Base-by-base conservation (phyloP, 176 grass and related monocot genomes). In the Cenchrus americanus region DNA sequence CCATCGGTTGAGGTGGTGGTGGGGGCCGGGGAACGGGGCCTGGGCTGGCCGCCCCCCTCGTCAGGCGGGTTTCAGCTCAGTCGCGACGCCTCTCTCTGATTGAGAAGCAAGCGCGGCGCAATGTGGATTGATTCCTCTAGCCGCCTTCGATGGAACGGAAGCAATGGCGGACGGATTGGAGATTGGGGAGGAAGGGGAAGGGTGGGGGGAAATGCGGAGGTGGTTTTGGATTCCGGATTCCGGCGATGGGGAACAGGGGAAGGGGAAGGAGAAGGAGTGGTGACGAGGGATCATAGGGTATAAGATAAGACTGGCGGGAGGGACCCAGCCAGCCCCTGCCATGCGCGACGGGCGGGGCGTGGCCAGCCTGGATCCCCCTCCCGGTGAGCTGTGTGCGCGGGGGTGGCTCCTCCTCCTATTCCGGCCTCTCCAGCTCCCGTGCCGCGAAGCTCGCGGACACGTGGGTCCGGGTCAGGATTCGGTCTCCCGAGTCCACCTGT, bases 211-310 rank as follows among this genome's bases (percentile, higher is more conserved):
- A 71, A 26, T 19, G 19, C 42, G 9, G 21, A 6, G 44, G 6
- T 4, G 61, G 26, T 11, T 21, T 1, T 30, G 5, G 9, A 32
- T 75, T 75, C 32, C 32, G 32, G 32, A 3, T n/a, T 30, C 27
- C 5, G 49, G 49, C 10, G 66, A 23, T 23, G 59, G 59, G 59
- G 69, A 84, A 74, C n/a, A n/a, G n/a, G n/a, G 60, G 87, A 30
- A 30, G 27, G 27, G 2, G 27, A 30, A 30, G 27, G 27, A 37
- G 43, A 34, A 83, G 57, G 86, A 26, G 82, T 54, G 87, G 87
- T 62, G 75, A 75, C 42, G 87, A 88, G 81, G 69, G 76, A 84
- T 79, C 18, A 78, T 83, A 84, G 87, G 81, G 79, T 87, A 82
- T 62, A 87, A 54, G 57, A n/a, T n/a, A 26, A 8, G 8, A 5